Evolutionary conservation across 352 stramenopile genomes (phyloP).

Genomic region (Pythium brachiatum): DNA sequence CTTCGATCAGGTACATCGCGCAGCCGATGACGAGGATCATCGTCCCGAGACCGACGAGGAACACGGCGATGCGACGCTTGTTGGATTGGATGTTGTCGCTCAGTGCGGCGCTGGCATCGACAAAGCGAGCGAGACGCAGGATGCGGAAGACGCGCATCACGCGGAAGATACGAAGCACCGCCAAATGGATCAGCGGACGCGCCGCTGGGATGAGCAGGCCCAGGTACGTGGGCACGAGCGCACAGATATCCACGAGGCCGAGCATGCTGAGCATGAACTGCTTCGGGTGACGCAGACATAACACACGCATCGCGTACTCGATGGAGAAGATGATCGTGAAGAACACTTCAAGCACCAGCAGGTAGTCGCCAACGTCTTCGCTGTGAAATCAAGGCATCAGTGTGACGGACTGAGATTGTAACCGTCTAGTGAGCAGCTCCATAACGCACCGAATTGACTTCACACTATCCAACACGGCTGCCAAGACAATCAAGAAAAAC

Average conservation of each 20-base stretch:
- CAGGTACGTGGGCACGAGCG: slow-evolving; percentile 78
- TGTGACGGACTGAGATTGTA: not conserved
- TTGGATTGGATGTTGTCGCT: slow-evolving; percentile 81
- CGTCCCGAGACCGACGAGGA: slow-evolving; percentile 69
- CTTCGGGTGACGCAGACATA: slow-evolving; percentile 55
- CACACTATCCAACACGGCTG: slow-evolving; percentile 67
- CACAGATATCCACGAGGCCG: slow-evolving; percentile 72
- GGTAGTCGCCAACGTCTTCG: slow-evolving; percentile 54
- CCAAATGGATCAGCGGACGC: slow-evolving; percentile 64
- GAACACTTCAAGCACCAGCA: slow-evolving; percentile 68
- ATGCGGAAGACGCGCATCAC: slow-evolving; percentile 81
- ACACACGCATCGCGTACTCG: slow-evolving; percentile 67
- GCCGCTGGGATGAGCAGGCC: slow-evolving; percentile 61
- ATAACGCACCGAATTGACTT: slow-evolving; percentile 55
- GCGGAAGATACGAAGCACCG: slow-evolving; percentile 74
- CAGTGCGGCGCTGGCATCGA: slow-evolving; percentile 65
- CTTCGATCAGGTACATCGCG: slow-evolving; percentile 83
- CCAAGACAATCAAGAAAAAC: slow-evolving; percentile 1
- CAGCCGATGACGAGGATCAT: slow-evolving; percentile 80
- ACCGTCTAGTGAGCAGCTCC: not conserved
- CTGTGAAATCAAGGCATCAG: slow-evolving; percentile 18
- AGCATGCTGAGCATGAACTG: slow-evolving; percentile 72
- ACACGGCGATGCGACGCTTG: slow-evolving; percentile 73
- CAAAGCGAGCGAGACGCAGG: slow-evolving; percentile 66
- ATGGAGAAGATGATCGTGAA: slow-evolving; percentile 81